A percentile compares a stretch with the other conserved stretches of the same genome.
These are phyloP conservation scores for Trichoderma sp. DNA, from an alignment of 2,329 filamentous ascomycete genomes.

Conservation along the genomic window DNA sequence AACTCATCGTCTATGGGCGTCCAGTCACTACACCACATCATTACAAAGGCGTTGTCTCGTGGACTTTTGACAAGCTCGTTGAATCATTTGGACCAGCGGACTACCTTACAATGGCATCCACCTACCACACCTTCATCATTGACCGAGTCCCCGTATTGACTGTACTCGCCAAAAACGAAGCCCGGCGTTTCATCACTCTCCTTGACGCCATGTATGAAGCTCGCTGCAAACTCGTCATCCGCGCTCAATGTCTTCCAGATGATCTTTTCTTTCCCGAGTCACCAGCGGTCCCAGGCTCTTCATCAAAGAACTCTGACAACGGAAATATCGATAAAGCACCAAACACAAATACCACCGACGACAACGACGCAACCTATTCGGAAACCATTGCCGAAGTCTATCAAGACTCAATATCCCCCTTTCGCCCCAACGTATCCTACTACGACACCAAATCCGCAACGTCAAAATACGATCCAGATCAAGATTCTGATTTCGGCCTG, in stretches of 20 bases:
- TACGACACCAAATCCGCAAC: conserved; percentile 57
- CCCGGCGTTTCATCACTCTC: conserved; percentile 77
- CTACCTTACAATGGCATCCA: conserved; percentile 80
- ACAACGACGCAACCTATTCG: conserved; percentile 47
- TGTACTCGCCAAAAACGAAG: conserved; percentile 75
- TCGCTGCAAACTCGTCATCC: conserved; percentile 74
- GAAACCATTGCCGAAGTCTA: conserved; percentile 67
- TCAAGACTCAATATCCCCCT: conserved; percentile 75
- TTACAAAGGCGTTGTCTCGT: conserved; percentile 61
- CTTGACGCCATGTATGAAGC: conserved; percentile 82
- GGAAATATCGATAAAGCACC: not conserved
- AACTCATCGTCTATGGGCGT: conserved; percentile 65
- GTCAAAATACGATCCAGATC: conserved; percentile 58
- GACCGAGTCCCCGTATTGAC: conserved; percentile 70
- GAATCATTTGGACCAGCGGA: conserved; percentile 75
- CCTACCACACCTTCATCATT: conserved; percentile 77
- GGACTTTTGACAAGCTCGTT: conserved; percentile 72
- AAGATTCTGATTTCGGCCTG: conserved; percentile 59
- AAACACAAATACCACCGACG: conserved; percentile 32
- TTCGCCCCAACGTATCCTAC: conserved; percentile 75
- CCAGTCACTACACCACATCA: conserved; percentile 62
- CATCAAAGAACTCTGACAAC: not conserved
- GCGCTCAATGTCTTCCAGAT: conserved; percentile 70
- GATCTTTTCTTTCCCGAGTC: conserved; percentile 75
- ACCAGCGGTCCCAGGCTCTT: not conserved